Evolutionary conservation across 495 filamentous ascomycete genomes (phyloP).

Genomic region (Penicillium fimorum): DNA sequence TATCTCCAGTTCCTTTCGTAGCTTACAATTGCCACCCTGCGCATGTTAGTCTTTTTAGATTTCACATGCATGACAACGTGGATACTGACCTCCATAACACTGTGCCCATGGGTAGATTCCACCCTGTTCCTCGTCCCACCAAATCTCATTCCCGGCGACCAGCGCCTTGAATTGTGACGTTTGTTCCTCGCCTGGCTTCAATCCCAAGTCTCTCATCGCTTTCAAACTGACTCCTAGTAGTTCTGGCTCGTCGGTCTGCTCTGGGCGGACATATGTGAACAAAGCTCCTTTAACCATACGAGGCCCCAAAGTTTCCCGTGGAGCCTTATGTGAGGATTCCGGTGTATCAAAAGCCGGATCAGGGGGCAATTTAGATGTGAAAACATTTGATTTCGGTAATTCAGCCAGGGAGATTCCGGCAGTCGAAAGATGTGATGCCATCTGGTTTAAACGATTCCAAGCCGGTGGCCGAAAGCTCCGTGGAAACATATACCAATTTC

Average conservation of each 20-base stretch:
- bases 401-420: slow-evolving; percentile 55
- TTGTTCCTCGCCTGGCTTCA: slow-evolving; percentile 62
- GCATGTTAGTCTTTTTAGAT: slow-evolving; percentile 18
- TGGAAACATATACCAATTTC: slow-evolving; percentile 29
- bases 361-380: slow-evolving; percentile 74
- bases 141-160: slow-evolving; percentile 76
- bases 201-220: slow-evolving; percentile 76
- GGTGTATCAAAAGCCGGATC: slow-evolving; percentile 82
- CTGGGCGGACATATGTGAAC: slow-evolving; percentile 88
- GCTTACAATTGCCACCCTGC: slow-evolving; percentile 58
- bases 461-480: slow-evolving; percentile 8
- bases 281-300: slow-evolving; percentile 81
- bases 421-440: slow-evolving; percentile 55
- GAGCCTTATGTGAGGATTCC: slow-evolving; percentile 71
- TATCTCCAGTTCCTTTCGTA: not conserved
- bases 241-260: slow-evolving; percentile 65
- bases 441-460: slow-evolving; percentile 35
- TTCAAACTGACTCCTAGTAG: slow-evolving; percentile 73
- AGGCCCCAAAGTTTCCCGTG: slow-evolving; percentile 71
- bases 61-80: not conserved
- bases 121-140: slow-evolving; percentile 57
- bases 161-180: slow-evolving; percentile 73
- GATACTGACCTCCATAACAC: slow-evolving; percentile 77
- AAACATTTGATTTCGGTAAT: slow-evolving; percentile 81
- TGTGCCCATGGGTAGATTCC: slow-evolving; percentile 94